Evolutionary conservation across 148 eudicot genomes (phyloP).

Genomic region (Rheum nobile): DNA sequence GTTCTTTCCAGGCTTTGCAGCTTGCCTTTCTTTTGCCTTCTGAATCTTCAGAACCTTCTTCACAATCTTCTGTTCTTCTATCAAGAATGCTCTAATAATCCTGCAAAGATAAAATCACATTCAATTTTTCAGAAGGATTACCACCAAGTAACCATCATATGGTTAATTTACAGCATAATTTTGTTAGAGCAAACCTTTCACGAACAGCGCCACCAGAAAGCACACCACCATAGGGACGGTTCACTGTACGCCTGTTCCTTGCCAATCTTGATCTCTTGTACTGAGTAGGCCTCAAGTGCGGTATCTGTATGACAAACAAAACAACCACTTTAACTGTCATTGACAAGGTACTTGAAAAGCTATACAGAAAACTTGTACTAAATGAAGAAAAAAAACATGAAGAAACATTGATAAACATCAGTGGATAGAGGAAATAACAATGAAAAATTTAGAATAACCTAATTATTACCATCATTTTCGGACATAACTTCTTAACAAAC

Average conservation of each 20-base stretch:
- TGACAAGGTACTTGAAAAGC: neutral
- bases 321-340: neutral
- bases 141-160: neutral
- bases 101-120: conserved; percentile 11
- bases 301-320: neutral
- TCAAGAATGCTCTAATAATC: conserved; percentile 47
- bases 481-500: neutral
- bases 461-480: neutral
- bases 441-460: no score
- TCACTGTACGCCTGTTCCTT: conserved; percentile 46
- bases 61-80: conserved; percentile 56
- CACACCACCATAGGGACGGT: conserved; percentile 58
- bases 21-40: conserved; percentile 40
- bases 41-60: conserved; percentile 63
- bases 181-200: conserved; percentile 25
- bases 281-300: conserved; percentile 3
- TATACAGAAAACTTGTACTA: no score
- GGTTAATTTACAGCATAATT: neutral
- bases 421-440: no score
- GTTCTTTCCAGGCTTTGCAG: conserved; percentile 27
- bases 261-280: conserved; percentile 34
- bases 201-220: conserved; percentile 42
- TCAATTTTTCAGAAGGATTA: neutral
- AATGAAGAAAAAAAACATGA: no score
- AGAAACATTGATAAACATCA: no score